Evolutionary conservation across 805 yeast genomes (phyloP).

Genomic region (Hanseniaspora mollemarum): DNA sequence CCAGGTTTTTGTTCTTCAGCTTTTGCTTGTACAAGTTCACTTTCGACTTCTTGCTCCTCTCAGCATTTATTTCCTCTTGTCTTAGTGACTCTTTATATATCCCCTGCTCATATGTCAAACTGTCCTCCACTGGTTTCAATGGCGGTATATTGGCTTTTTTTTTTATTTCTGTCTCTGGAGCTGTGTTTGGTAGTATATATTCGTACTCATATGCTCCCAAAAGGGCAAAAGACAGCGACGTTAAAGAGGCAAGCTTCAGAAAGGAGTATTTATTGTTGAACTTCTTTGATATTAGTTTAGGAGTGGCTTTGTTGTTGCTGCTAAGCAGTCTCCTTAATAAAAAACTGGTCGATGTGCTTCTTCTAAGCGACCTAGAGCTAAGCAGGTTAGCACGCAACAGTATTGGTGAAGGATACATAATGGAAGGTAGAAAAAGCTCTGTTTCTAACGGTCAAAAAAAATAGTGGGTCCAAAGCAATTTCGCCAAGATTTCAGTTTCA

Average conservation of each 20-base stretch:
- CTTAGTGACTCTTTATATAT: slow-evolving; percentile 9
- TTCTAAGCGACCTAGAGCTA: background rate
- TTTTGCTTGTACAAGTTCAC: background rate
- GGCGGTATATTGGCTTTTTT: slow-evolving; percentile 5
- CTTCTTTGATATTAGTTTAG: background rate
- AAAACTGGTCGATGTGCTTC: background rate
- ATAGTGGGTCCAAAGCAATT: too few species aligned
- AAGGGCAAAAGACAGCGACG: background rate
- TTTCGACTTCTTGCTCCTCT: background rate
- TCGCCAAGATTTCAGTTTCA: too few species aligned
- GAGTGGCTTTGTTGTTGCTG: background rate
- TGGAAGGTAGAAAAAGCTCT: too few species aligned
- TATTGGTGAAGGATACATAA: too few species aligned
- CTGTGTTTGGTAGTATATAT: background rate
- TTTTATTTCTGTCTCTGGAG: background rate
- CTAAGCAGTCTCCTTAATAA: background rate
- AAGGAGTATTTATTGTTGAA: slow-evolving; percentile 7
- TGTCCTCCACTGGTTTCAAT: background rate
- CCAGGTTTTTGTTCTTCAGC: background rate
- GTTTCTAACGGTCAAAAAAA: too few species aligned
- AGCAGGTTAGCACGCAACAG: background rate
- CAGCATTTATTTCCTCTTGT: background rate
- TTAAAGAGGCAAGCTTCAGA: slow-evolving; percentile 1
- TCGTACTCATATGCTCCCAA: background rate
- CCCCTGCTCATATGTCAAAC: slow-evolving; percentile 6